phyloP scores from a whole-genome alignment of 495 filamentous ascomycete genomes.

The Hamigera avellanea region DNA sequence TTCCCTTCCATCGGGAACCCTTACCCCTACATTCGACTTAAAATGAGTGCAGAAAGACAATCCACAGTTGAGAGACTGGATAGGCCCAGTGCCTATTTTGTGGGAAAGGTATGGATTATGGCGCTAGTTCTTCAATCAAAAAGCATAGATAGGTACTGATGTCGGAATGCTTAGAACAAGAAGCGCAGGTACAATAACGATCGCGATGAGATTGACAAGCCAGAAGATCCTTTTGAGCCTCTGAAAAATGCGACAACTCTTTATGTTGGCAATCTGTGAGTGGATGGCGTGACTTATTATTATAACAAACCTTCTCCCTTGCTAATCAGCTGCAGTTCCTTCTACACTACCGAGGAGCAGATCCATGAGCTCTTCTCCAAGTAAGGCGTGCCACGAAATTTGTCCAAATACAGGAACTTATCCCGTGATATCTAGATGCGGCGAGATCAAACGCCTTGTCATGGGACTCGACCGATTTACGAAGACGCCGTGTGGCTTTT shows the following conservation, averaged over 20 bases:
- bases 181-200: constrained; percentile 45
- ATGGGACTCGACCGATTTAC: constrained; percentile 95
- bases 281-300: constrained; percentile 2
- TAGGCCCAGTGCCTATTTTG: constrained; percentile 79
- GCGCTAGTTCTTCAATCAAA: too few relatives aligned
- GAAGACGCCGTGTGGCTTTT: constrained; percentile 98
- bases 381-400: constrained; percentile 20
- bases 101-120: constrained; percentile 50
- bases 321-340: constrained; percentile 58
- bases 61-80: constrained; percentile 80
- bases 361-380: constrained; percentile 96
- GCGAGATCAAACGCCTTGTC: constrained; percentile 94
- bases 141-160: constrained; percentile 4
- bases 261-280: constrained; percentile 94
- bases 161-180: constrained; percentile 44
- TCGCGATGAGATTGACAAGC: constrained; percentile 45
- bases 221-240: constrained; percentile 54
- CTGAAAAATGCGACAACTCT: constrained; percentile 84
- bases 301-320: constrained; percentile 10
- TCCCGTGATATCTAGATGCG: constrained; percentile 44
- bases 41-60: constrained; percentile 11
- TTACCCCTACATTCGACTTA: constrained; percentile 1
- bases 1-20: too few relatives aligned
- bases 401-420: too few relatives aligned
- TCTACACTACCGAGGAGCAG: constrained; percentile 98